Evolutionary conservation across 306 rosid genomes (phyloP), one percentile per base, ranked within the genome.

Genomic region (Sophora flavescens): DNA sequence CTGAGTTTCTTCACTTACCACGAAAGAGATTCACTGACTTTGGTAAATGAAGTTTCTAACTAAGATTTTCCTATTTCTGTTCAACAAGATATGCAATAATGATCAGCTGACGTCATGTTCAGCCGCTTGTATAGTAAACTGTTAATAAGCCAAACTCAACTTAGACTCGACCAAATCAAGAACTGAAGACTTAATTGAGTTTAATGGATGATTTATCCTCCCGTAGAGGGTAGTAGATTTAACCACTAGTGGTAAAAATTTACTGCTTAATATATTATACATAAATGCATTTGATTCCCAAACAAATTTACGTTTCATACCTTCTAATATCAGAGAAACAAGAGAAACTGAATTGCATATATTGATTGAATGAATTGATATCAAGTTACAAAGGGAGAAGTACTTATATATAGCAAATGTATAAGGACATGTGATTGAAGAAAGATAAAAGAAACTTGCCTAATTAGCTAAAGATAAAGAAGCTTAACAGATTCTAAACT

Each of bases 1-100:
- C 98, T 3, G 99, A 95, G 86, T 95, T 95, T 87, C 99, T 95
- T 81, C 99, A 95, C 82, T 73, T 90, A 17, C 96, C 98, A 1
- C 89, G 89, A 84, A 91, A 75, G 92, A 91, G 80, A 81, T 87
- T 88, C 33, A 35, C 88, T 3, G 99, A 92, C 89, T 95, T 92
- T 26, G 98, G 99, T 92, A 83, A 51, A 74, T 78, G 14, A 62
- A 64, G 61, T 80, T 80, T 52, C 54, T 32, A 18, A 78, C 57
- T 65, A 12, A 3, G 53, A 38, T 6, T 56, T 63, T 74, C 18
- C 53, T 32, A n/a, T 65, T 77, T 50, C 69, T 65, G 36, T 75
- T 16, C 18, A 63, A 17, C 51, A 6, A 54, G 57, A 66, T 63
- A 11, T 62, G 48, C 47, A 52, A 41, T 70, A 44, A 28, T 35